Percentiles rank a stretch among this genome's conserved stretches.
Evolutionary conservation across 1,284 basidiomycete species (phyloP).

Genomic region (Microbotryomycetes sp.): DNA sequence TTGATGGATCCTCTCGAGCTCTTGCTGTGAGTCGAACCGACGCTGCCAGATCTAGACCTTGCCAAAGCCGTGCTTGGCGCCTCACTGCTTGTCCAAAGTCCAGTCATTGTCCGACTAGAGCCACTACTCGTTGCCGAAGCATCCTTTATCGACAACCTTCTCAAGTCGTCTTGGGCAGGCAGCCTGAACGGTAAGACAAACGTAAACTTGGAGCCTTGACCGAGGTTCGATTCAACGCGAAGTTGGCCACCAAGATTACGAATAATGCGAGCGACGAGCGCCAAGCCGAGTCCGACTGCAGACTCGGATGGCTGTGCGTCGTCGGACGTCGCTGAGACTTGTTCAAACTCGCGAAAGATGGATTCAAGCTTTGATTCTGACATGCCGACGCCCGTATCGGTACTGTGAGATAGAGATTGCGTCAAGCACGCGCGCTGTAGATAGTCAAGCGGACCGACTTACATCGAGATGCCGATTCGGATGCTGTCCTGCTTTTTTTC

Average conservation of each 20-base stretch:
- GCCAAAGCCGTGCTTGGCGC: background rate
- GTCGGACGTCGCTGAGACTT: constrained; percentile 51
- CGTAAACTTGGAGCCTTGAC: constrained; percentile 42
- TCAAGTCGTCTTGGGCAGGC: constrained; percentile 20
- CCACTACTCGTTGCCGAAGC: background rate
- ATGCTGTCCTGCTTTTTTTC: constrained; percentile 44
- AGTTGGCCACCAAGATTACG: constrained; percentile 42
- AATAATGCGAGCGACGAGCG: constrained; percentile 43
- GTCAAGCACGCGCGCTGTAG: background rate
- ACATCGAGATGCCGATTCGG: constrained; percentile 46
- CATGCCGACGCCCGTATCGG: constrained; percentile 53
- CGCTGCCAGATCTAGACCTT: background rate
- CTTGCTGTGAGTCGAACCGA: background rate
- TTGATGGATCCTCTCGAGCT: background rate
- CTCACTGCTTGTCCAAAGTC: background rate
- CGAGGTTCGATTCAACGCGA: constrained; percentile 42
- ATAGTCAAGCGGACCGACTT: background rate
- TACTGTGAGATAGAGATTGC: background rate
- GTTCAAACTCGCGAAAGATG: constrained; percentile 80
- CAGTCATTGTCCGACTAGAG: background rate
- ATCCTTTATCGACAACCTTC: background rate
- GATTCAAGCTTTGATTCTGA: constrained; percentile 62
- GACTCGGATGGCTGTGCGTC: background rate
- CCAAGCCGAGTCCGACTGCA: constrained; percentile 36
- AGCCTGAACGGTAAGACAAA: constrained; percentile 41